phyloP scores from a whole-genome alignment of 768 basidiomycete genomes.

The Porphyrellus cyaneotinctus region DNA sequence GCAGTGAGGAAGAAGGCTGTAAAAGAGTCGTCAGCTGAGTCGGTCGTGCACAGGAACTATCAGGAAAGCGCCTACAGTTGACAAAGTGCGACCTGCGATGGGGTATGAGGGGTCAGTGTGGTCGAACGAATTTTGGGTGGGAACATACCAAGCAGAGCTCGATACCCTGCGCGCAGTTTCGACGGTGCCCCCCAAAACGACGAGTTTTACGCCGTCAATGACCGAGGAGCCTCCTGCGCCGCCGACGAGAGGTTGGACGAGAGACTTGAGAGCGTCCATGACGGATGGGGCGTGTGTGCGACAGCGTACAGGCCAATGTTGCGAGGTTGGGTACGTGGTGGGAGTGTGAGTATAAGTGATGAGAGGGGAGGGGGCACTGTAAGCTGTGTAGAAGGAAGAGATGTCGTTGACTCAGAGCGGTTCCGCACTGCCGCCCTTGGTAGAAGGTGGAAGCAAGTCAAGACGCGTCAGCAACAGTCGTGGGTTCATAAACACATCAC shows the following conservation, averaged over 20 bases:
- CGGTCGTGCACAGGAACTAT: neutral
- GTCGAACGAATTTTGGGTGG: neutral
- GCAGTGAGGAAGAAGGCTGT: slow-evolving; percentile 84
- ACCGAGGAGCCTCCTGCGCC: slow-evolving; percentile 71
- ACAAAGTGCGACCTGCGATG: slow-evolving; percentile 72
- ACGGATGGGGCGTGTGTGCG: slow-evolving; percentile 16
- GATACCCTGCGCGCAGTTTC: slow-evolving; percentile 81
- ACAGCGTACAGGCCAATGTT: slow-evolving; percentile 38
- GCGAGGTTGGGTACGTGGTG: slow-evolving; percentile 26
- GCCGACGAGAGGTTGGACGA: slow-evolving; percentile 76
- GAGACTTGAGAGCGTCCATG: slow-evolving; percentile 81
- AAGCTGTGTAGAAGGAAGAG: slow-evolving; percentile 33
- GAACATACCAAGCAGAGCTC: slow-evolving; percentile 70
- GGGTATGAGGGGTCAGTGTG: slow-evolving; percentile 8
- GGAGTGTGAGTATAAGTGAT: slow-evolving; percentile 18
- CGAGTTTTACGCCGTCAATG: slow-evolving; percentile 87
- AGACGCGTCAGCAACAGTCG: slow-evolving; percentile 35
- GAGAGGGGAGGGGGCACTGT: neutral
- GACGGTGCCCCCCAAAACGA: slow-evolving; percentile 83
- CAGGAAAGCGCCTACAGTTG: slow-evolving; percentile 65
- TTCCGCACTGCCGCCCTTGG: slow-evolving; percentile 2
- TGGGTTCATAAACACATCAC: slow-evolving; percentile 24
- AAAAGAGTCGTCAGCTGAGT: slow-evolving; percentile 3
- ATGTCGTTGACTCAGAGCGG: slow-evolving; percentile 8
- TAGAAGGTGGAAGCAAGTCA: slow-evolving; percentile 29